Evolutionary conservation across 2,329 filamentous ascomycete genomes (phyloP), one percentile per base, ranked within the genome.

Genomic region (Fusarium praegraminearum): DNA sequence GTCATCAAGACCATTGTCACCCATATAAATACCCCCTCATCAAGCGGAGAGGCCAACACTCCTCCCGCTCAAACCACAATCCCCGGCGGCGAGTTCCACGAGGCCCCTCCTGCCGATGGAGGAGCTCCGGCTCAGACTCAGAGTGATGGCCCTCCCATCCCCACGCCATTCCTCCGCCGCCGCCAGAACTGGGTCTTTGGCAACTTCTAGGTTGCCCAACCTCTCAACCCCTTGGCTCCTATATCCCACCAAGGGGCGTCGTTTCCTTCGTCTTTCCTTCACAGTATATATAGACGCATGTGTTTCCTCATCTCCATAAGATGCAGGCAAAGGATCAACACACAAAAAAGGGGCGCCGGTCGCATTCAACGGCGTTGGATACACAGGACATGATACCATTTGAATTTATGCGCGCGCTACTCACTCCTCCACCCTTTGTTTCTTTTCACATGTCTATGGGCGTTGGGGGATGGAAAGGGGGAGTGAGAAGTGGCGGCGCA

Each of bases 291-390:
- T 73, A 70, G 59, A 57, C 51, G 55, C 22, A 44, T 47, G 41
- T 52, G 46, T 59, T 56, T 47, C 52, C 44, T 57, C 54, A 57
- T 54, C 61, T 57, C 40, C 30, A 28, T n/a, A 18, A 32, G 36
- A 50, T 58, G 58, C 36, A 62, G 62, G 55, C 40, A 54, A 38
- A 49, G 36, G 61, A 51, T 61, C 45, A 50, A 58, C 55, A 59
- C 51, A 59, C 36, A 44, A 26, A 62, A 63, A 61, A 62, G 72
- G 59, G 62, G 65, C 62, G 63, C 67, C 69, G 64, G 69, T 57
- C 70, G 69, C 72, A 75, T 71, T 72, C 62, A 64, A 74, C 59
- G 73, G 73, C 71, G 73, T 75, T 75, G 73, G 72, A 75, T 75
- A 74, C 55, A 72, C 44, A 54, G 40, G 35, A 26, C 36, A 41